A percentile compares a stretch with the other conserved stretches of the same genome.
Evolutionary conservation across 1,139 yeast species (phyloP).

Genomic region (Taiozyma sp.): DNA sequence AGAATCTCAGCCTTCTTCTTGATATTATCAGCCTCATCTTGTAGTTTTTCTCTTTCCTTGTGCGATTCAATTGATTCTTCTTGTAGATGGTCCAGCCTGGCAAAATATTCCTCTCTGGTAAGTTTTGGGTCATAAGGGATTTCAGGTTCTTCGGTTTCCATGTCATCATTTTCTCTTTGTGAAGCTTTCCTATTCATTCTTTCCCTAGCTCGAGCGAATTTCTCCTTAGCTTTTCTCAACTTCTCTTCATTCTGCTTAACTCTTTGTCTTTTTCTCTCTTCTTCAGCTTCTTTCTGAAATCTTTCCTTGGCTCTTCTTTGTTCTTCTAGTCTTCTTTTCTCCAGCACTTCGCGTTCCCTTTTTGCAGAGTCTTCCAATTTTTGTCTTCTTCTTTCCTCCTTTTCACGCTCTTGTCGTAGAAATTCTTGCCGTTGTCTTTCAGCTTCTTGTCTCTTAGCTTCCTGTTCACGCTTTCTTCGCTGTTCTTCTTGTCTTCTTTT

Average conservation of each 20-base stretch:
- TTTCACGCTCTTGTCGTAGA: background rate
- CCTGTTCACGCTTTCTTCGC: constrained; percentile 1
- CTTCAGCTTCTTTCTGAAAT: background rate
- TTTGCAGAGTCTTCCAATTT: constrained; percentile 4
- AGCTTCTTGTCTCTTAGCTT: constrained; percentile 1
- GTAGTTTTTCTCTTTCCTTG: constrained; percentile 5
- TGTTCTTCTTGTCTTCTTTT: constrained; percentile 1
- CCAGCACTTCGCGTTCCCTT: constrained; percentile 15
- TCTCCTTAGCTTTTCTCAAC: background rate
- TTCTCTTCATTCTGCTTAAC: constrained; percentile 1
- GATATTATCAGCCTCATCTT: constrained; percentile 3
- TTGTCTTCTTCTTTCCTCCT: constrained; percentile 3
- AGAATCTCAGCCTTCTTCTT: constrained; percentile 7
- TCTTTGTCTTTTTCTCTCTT: background rate
- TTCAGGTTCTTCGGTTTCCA: background rate
- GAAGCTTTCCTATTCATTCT: background rate
- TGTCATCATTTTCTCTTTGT: background rate
- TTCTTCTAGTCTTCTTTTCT: constrained; percentile 18
- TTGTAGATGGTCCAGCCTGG: constrained; percentile 3
- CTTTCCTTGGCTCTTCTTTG: constrained; percentile 5
- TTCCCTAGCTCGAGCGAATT: background rate
- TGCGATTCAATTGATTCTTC: background rate
- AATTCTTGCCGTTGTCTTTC: background rate
- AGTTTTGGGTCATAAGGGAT: background rate
- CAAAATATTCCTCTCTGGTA: constrained; percentile 7